Evolutionary conservation across 2,329 filamentous ascomycete species (phyloP), one percentile per base, ranked within the genome.

Genomic region (Fusarium duplospermum): DNA sequence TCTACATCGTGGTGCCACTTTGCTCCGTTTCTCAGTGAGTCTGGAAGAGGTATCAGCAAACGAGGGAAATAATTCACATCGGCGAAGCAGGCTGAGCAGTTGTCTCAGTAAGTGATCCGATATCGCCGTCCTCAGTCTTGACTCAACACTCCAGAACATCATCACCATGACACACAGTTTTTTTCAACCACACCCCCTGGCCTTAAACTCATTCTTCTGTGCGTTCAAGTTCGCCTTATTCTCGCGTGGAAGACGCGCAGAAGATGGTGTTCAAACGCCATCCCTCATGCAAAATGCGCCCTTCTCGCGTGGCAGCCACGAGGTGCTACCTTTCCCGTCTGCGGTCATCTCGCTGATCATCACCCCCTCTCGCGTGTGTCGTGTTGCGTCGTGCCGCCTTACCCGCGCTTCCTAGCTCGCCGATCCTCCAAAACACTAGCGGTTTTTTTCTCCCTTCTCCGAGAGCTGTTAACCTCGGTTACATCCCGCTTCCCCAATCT

Each of bases 221-320:
- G 45, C 45, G 45, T 50, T 27, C 22, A n/a, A 13, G 35, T 59
- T 36, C 7, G 56, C n/a, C 35, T 59, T 6, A 9, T 56, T 50
- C 14, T 57, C n/a, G 33, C 54, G 54, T 57, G 16, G 54, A 57
- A 57, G 56, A 24, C 20, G 33, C 56, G 20, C 22, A 59, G 35
- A 40, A 40, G 56, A 40, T 27, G 56, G 56, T 40, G 35, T 40
- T 40, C 31, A 18, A 59, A 59, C 35, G 24, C 56, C 35, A 24
- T 59, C 56, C 56, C 14, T 40, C 35, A 27, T 40, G 56, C 56
- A 59, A 59, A 40, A 50, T 50, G 45, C 36, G 35, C 56, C 36
- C 22, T 40, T 36, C 56, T 31, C 56, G 56, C 56, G 56, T 59
- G 56, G 56, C 54, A 38, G 54, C 54, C 54, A 57, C 33, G 54